Percentiles rank a stretch among this genome's conserved stretches.
phyloP scores from a whole-genome alignment of 805 yeast genomes.

The Ogataea naganishii region DNA sequence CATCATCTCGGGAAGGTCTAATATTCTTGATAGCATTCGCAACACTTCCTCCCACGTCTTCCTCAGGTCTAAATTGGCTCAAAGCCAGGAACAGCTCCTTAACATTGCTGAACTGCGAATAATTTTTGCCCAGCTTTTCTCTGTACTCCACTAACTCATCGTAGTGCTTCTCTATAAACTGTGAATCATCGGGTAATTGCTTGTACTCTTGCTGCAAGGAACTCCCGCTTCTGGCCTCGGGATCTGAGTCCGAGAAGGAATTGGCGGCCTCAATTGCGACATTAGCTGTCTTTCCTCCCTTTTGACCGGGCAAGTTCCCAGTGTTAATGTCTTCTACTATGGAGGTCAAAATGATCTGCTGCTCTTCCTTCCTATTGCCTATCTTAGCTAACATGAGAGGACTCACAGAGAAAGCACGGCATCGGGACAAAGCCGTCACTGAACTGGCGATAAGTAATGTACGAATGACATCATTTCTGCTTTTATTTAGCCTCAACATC shows the following conservation, averaged over 20 bases:
- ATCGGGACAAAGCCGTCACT: too few species aligned
- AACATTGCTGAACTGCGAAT: slow-evolving; percentile 29
- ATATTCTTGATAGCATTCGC: slow-evolving; percentile 1
- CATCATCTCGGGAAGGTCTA: slow-evolving; percentile 6
- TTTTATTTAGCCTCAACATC: too few species aligned
- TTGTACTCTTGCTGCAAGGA: slow-evolving; percentile 23
- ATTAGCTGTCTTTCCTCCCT: slow-evolving; percentile 8
- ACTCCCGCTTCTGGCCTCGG: slow-evolving; percentile 6
- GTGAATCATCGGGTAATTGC: slow-evolving; percentile 46
- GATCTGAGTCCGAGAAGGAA: slow-evolving; percentile 11
- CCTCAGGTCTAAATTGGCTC: slow-evolving; percentile 23
- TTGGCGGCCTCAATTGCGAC: slow-evolving; percentile 19
- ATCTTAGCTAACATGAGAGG: slow-evolving; percentile 10
- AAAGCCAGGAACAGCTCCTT: slow-evolving; percentile 29
- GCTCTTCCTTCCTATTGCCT: slow-evolving; percentile 9
- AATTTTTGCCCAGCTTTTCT: slow-evolving; percentile 22
- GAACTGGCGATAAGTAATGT: too few species aligned
- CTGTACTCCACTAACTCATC: slow-evolving; percentile 29
- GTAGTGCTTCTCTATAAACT: slow-evolving; percentile 41
- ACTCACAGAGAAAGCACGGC: too few species aligned
- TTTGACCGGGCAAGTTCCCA: not conserved
- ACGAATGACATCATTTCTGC: too few species aligned
- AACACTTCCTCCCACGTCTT: slow-evolving; percentile 3
- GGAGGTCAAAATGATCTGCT: slow-evolving; percentile 11
- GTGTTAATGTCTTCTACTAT: slow-evolving; percentile 8